These are phyloP conservation scores for Pichia insulana DNA, from an alignment of 805 yeast genomes.

Conservation along the genomic window DNA sequence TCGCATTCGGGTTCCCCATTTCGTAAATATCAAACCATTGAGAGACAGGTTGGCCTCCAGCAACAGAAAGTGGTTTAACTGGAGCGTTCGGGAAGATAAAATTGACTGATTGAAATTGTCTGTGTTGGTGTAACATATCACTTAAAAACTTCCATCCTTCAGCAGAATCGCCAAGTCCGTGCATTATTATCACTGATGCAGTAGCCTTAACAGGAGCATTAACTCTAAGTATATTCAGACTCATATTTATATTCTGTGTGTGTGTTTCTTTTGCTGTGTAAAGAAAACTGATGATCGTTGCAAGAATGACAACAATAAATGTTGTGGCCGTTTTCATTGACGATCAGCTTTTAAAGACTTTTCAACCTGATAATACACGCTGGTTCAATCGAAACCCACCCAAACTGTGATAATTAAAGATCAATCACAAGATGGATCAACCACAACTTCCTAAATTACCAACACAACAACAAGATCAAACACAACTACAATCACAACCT, in stretches of 20 bases:
- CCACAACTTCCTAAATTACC: too few relatives aligned
- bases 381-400: too few relatives aligned
- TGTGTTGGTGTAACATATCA: conserved; percentile 41
- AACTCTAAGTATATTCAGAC: conserved; percentile 28
- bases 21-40: conserved; percentile 79
- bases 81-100: conserved; percentile 95
- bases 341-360: too few relatives aligned
- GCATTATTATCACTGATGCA: conserved; percentile 68
- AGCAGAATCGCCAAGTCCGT: conserved; percentile 91
- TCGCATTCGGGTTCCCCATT: conserved; percentile 39
- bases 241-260: conserved; percentile 7
- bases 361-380: too few relatives aligned
- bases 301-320: not conserved
- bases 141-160: conserved; percentile 84
- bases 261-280: not conserved
- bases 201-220: conserved; percentile 37
- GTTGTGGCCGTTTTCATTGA: not conserved
- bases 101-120: conserved; percentile 44
- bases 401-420: too few relatives aligned
- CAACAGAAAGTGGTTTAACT: conserved; percentile 52
- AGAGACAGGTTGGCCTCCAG: conserved; percentile 61
- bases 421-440: too few relatives aligned
- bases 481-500: too few relatives aligned
- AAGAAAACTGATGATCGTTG: not conserved
- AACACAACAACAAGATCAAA: too few relatives aligned